Evolutionary conservation across 768 basidiomycete genomes (phyloP), one percentile per base, ranked within the genome.

Genomic region (Stropharia rugosoannulata): DNA sequence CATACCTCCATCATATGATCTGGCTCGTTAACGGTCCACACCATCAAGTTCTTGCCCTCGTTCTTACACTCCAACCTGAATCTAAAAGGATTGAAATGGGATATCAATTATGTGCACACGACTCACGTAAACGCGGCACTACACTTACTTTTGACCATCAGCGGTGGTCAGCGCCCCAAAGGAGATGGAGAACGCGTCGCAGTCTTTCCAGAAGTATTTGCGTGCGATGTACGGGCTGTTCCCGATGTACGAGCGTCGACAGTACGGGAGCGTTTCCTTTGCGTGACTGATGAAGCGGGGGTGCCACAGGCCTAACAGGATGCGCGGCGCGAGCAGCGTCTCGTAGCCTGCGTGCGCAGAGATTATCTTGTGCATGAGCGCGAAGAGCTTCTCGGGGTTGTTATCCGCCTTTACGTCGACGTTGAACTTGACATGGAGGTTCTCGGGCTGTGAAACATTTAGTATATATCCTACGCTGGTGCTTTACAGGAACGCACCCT

Each of bases 321-420:
- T 83, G 15, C 93, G 82, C 0, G 92, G 93, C 1, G 89, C 92
- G 49, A 96, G 83, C 38, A 63, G 68, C 7, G 81, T 85, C 70
- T 93, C 81, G 89, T 89, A 96, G 29, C 81, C 75, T 1, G 81
- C 75, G 57, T 93, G 82, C 6, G 76, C 63, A 12, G 81, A 75
- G 56, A 96, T 84, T 55, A 80, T 75, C 39, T 71, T 69, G 72
- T 90, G 80, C 84, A 97, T 93, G 41, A 95, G 75, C 19, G 72
- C 67, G 74, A 95, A 97, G 32, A 96, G 80, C n/a, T 82, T 82
- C 54, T 85, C 85, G 0, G 96, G 94, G 66, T 95, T 85, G 67
- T 98, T 98, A 66, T 93, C 86, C 25, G 88, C 82, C 73, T 99
- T 99, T 67, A 97, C 91, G 68, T 98, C 96, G 58, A 98, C 83